These are phyloP conservation scores for Atkinsonella hypoxylon DNA, from an alignment of 2,329 filamentous ascomycete species.

Conservation along the genomic window DNA sequence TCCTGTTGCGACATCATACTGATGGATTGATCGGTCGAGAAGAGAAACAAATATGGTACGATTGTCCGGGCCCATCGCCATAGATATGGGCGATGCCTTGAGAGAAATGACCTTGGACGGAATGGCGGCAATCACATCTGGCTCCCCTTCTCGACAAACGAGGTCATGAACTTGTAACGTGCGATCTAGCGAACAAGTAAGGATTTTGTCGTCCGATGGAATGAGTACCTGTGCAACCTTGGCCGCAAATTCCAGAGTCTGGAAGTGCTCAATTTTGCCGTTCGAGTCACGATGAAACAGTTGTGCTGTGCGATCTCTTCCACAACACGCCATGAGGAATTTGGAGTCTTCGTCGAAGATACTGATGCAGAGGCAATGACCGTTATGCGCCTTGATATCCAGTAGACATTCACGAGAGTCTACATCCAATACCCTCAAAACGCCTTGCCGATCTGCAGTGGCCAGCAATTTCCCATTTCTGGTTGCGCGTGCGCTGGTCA, in stretches of 20 bases:
- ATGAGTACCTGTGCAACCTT: conserved; percentile 66
- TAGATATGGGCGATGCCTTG: conserved; percentile 78
- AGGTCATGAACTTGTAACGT: conserved; percentile 75
- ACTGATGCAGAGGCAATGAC: conserved; percentile 72
- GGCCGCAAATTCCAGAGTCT: conserved; percentile 87
- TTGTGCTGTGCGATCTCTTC: conserved; percentile 84
- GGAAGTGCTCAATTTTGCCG: conserved; percentile 61
- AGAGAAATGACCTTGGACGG: conserved; percentile 67
- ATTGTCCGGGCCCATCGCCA: conserved; percentile 56
- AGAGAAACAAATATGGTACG: conserved; percentile 47
- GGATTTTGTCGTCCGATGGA: conserved; percentile 60
- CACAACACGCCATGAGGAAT: conserved; percentile 67
- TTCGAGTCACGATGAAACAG: conserved; percentile 55
- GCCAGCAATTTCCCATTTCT: conserved; percentile 54
- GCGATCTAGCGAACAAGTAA: conserved; percentile 82
- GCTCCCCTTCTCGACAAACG: conserved; percentile 53
- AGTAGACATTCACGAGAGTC: conserved; percentile 48
- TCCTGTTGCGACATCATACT: conserved; percentile 54
- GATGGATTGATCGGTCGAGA: conserved; percentile 47
- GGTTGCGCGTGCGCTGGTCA: conserved; percentile 48
- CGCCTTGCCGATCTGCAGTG: conserved; percentile 79
- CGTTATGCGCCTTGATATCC: conserved; percentile 74
- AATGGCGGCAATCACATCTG: conserved; percentile 61
- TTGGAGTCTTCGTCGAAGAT: conserved; percentile 51
- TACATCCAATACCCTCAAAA: conserved; percentile 59